phyloP scores from a whole-genome alignment of 257 asterid genomes.

The Thymus mandschuricus region DNA sequence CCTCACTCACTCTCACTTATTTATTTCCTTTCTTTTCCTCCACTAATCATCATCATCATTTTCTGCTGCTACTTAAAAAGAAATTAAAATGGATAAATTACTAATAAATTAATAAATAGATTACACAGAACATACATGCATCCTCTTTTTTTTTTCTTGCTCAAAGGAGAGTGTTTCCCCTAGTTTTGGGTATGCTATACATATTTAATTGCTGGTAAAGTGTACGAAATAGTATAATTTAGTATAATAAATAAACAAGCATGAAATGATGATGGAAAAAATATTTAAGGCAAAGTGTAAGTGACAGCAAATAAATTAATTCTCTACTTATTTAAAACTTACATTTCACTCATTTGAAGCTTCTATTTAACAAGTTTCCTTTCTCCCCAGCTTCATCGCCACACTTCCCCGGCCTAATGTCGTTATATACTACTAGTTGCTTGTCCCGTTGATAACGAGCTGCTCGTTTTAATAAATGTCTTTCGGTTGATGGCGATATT shows the following conservation, averaged over 20 bases:
- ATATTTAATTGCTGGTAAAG: conserved; percentile 49
- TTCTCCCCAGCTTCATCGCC: conserved; percentile 39
- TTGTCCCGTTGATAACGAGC: not conserved
- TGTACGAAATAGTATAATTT: conserved; percentile 51
- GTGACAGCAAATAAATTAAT: not conserved
- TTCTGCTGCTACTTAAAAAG: not conserved
- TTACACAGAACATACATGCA: no score
- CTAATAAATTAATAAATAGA: no score
- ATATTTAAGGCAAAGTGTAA: conserved; percentile 27
- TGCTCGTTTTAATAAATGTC: not conserved
- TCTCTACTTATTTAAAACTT: conserved; percentile 15
- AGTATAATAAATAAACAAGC: conserved; percentile 26
- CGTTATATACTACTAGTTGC: not conserved
- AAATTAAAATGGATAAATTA: not conserved
- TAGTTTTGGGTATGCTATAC: conserved; percentile 40
- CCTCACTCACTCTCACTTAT: not conserved
- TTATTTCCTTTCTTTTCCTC: not conserved
- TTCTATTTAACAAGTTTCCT: conserved; percentile 20
- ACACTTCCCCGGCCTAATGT: conserved; percentile 30
- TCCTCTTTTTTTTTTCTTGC: not conserved
- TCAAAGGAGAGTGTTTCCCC: conserved; percentile 41
- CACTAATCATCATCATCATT: conserved; percentile 6
- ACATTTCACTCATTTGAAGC: conserved; percentile 23
- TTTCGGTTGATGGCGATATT: not conserved
- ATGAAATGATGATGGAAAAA: conserved; percentile 2